These are phyloP conservation scores for Fusarium sororula DNA, from an alignment of 2,329 filamentous ascomycete genomes.

Conservation along the genomic window DNA sequence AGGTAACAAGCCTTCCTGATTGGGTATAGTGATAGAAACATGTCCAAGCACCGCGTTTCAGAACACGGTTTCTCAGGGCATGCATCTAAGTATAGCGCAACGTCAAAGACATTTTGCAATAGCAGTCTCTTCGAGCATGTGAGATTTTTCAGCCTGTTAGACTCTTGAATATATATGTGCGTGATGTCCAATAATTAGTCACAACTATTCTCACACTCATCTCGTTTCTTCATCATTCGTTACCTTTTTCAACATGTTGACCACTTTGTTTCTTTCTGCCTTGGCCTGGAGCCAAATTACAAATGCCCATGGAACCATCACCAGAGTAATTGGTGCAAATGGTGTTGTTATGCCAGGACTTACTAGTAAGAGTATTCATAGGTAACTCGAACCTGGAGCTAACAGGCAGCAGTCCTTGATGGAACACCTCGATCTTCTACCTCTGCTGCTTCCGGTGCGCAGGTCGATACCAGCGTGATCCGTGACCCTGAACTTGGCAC, in stretches of 20 bases:
- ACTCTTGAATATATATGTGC: background rate
- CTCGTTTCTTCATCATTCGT: background rate
- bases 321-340: slow-evolving; percentile 4
- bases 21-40: background rate
- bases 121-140: background rate
- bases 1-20: background rate
- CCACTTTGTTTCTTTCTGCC: background rate
- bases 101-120: background rate
- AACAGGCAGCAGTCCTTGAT: background rate
- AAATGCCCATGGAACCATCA: slow-evolving; percentile 1
- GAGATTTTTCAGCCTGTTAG: background rate
- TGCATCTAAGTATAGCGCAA: background rate
- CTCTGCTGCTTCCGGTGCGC: background rate
- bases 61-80: background rate
- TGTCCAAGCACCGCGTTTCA: background rate
- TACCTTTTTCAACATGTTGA: background rate
- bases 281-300: background rate
- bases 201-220: background rate
- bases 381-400: background rate
- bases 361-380: background rate
- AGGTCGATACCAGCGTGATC: slow-evolving; percentile 6
- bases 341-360: slow-evolving; percentile 4
- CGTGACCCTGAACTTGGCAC: background rate
- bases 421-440: slow-evolving; percentile 1
- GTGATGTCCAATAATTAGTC: background rate